Evolutionary conservation across 2,329 filamentous ascomycete species (phyloP).

Genomic region (Colletotrichum liriopes): DNA sequence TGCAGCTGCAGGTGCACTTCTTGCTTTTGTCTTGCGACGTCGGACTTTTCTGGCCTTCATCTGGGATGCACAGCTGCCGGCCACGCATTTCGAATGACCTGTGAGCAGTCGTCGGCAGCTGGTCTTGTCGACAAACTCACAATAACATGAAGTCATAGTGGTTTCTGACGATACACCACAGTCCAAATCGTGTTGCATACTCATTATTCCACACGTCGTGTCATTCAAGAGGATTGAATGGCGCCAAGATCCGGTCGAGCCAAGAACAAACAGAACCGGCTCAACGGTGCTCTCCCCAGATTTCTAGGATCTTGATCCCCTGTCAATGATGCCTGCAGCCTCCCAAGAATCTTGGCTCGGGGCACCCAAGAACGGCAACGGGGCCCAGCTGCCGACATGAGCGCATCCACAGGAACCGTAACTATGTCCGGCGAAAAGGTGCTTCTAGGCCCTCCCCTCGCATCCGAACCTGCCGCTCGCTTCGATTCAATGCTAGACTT

Average conservation of each 20-base stretch:
- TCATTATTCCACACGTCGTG: background rate
- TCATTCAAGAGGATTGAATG: background rate
- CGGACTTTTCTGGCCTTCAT: no score
- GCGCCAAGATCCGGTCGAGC: background rate
- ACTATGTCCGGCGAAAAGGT: background rate
- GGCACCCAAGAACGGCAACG: slow-evolving; percentile 1
- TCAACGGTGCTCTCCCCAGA: slow-evolving; percentile 28
- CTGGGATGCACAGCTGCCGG: background rate
- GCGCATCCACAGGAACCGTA: background rate
- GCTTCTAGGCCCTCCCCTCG: background rate
- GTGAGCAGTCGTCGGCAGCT: background rate
- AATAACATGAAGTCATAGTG: background rate
- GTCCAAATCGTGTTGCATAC: background rate
- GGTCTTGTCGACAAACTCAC: background rate
- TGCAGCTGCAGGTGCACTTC: background rate
- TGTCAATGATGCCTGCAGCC: slow-evolving; percentile 5
- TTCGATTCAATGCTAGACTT: background rate
- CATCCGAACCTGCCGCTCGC: background rate
- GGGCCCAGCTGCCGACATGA: slow-evolving; percentile 7
- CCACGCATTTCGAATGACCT: background rate
- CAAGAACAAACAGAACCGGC: slow-evolving; percentile 25
- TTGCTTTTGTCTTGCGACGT: slow-evolving; percentile 10
- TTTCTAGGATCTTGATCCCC: slow-evolving; percentile 14
- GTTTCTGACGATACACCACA: background rate
- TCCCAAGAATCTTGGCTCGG: background rate